Base-by-base conservation (phyloP, 2,329 filamentous ascomycete genomes). In the Tolypocladium amazonense region DNA sequence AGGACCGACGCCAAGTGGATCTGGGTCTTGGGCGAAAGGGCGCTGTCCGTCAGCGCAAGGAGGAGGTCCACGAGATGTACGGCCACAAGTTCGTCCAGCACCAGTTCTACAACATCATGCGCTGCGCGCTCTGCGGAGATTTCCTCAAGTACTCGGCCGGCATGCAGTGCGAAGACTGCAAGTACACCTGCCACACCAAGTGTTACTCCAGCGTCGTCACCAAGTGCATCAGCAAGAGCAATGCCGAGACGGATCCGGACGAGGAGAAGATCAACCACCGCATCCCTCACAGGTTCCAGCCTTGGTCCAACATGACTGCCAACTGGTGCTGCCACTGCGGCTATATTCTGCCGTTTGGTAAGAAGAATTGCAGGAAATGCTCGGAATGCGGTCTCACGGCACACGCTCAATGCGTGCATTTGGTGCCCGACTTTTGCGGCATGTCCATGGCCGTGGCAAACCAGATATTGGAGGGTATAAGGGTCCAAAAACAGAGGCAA, bases 61-160 rank as follows among this genome's bases (percentile, higher is more conserved):
- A 99, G 75, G 92, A 97, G 70, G 88, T 99, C 5, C 90, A 97
- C 77, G 94, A 99, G 77, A 96, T 97, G 81, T 97, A 96, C 72
- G 94, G 94, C 56, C 94, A 99, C 86, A 99, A 97, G 77, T 99
- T 99, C 71, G 88, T 97, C 59, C 90, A 94, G 70, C 92, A 97
- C 73, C 94, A 97, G 74, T 99, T 99, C 76, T 99, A 97, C 86
- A 99, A 97, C 81, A 97, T 99, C 71, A 99, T 99, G 94, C 93
- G 94, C 63, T 99, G 94, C 76, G 94, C 94, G 18, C 86, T 97
- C 41, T 99, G 94, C 72, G 94, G 92, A 62, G 94, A 99, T 66
- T 97, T 99, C 71, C 88, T 99, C 76, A 99, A 97, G 72, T 97
- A 97, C 73, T 95, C 93, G 56, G 90, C 94, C 27, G 94, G 94